Conservation (phyloP, 768 basidiomycete genomes). For the Pleurotus pulmonarius region DNA sequence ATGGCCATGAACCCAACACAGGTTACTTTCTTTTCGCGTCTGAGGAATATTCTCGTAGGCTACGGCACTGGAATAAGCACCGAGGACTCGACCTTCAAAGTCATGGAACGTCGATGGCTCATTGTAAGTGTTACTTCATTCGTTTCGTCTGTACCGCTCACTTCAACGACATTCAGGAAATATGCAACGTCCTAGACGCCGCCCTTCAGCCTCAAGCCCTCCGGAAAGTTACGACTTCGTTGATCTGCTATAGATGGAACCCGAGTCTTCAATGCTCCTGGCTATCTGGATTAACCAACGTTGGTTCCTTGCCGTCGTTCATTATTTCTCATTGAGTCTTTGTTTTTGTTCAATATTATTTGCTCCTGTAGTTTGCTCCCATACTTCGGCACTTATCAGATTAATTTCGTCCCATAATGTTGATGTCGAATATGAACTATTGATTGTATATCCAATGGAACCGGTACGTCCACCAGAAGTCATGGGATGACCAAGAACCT, state of each 20-base stretch:
- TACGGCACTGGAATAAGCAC: not conserved
- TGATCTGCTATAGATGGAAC: not conserved
- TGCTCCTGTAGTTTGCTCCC: too few species aligned
- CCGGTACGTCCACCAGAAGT: too few species aligned
- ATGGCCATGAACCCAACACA: not conserved
- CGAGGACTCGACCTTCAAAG: not conserved
- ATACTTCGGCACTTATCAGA: too few species aligned
- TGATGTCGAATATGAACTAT: too few species aligned
- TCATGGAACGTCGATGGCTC: not conserved
- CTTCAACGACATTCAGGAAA: not conserved
- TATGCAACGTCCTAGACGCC: not conserved
- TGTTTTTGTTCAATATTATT: too few species aligned
- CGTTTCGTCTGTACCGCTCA: not conserved
- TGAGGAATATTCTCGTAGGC: not conserved
- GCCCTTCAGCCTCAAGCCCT: not conserved
- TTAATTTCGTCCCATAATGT: too few species aligned
- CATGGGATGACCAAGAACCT: too few species aligned
- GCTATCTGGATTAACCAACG: not conserved
- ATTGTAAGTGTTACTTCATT: not conserved
- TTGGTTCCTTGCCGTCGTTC: not conserved
- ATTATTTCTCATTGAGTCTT: too few species aligned
- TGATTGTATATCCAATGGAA: too few species aligned
- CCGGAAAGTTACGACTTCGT: not conserved
- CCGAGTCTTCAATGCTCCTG: not conserved
- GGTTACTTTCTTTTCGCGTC: not conserved